A percentile compares a stretch with the other conserved stretches of the same genome.
Conservation (phyloP, 2,329 filamentous ascomycete genomes). For the Colletotrichum graminicola region DNA sequence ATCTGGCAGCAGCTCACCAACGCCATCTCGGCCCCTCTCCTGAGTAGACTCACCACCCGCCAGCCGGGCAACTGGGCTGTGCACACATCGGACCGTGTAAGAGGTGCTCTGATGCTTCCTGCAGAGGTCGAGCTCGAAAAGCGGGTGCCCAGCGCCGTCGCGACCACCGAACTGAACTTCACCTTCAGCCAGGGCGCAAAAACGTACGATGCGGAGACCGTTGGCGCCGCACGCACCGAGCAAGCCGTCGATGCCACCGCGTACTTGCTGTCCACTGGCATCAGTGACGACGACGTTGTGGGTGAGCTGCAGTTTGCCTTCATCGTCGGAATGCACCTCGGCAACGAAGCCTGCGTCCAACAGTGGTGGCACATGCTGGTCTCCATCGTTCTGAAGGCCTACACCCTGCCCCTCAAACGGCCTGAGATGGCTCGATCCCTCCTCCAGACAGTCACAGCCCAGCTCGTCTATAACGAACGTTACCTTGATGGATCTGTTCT, state of each 20-base stretch:
- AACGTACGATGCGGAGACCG: conserved; percentile 55
- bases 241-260: conserved; percentile 62
- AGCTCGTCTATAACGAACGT: conserved; percentile 65
- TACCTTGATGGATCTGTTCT: conserved; percentile 62
- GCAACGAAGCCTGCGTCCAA: conserved; percentile 70
- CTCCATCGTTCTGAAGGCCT: conserved; percentile 64
- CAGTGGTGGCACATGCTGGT: conserved; percentile 72
- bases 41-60: conserved; percentile 62
- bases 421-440: conserved; percentile 62
- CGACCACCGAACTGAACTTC: conserved; percentile 60
- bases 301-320: conserved; percentile 73
- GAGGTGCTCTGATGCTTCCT: conserved; percentile 55
- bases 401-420: conserved; percentile 56
- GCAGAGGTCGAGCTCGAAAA: conserved; percentile 56
- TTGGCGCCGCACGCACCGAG: conserved; percentile 56
- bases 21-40: conserved; percentile 58
- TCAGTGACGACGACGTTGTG: conserved; percentile 59
- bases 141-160: conserved; percentile 50
- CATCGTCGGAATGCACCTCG: conserved; percentile 67
- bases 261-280: conserved; percentile 55
- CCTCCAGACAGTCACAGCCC: conserved; percentile 64
- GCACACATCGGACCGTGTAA: conserved; percentile 66
- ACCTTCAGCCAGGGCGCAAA: conserved; percentile 58
- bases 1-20: conserved; percentile 68
- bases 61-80: conserved; percentile 62